A percentile compares a stretch with the other conserved stretches of the same genome.
Evolutionary conservation across 257 asterid species (phyloP).

Genomic region (Lycium barbarum): DNA sequence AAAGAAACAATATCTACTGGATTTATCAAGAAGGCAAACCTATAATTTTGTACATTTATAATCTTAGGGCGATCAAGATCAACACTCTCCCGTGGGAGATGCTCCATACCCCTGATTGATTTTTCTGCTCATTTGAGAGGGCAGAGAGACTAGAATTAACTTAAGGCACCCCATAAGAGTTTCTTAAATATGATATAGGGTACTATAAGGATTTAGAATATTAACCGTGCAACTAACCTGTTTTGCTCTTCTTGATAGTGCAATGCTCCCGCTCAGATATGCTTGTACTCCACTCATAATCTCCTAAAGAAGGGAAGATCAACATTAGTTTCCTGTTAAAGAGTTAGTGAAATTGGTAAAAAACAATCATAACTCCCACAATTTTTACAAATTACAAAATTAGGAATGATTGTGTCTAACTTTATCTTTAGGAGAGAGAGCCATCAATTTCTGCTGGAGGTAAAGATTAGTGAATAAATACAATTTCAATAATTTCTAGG

Average conservation of each 20-base stretch:
- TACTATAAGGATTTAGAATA: neutral
- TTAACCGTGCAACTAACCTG: constrained; percentile 25
- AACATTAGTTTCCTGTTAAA: constrained; percentile 2
- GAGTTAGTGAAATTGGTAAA: neutral
- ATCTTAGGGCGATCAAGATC: constrained; percentile 33
- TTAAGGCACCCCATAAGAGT: neutral
- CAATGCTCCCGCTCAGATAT: constrained; percentile 30
- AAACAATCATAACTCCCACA: neutral
- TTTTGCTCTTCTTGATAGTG: constrained; percentile 34
- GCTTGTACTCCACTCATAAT: constrained; percentile 27
- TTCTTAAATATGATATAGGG: neutral
- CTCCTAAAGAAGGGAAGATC: constrained; percentile 34
- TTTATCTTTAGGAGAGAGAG: neutral
- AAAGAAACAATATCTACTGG: neutral
- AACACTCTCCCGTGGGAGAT: constrained; percentile 21
- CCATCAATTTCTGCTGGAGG: neutral
- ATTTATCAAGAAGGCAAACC: constrained; percentile 28
- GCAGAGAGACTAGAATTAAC: neutral
- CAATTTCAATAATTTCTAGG: neutral
- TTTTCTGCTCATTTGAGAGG: constrained; percentile 23
- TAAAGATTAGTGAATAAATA: neutral
- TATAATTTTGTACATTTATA: constrained; percentile 31
- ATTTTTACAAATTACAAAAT: neutral
- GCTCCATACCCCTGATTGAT: constrained; percentile 25
- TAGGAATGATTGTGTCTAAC: neutral